These are phyloP conservation scores for Deuterostichococcus epilithicus DNA, from an alignment of 139 green algal species.

Conservation along the genomic window DNA sequence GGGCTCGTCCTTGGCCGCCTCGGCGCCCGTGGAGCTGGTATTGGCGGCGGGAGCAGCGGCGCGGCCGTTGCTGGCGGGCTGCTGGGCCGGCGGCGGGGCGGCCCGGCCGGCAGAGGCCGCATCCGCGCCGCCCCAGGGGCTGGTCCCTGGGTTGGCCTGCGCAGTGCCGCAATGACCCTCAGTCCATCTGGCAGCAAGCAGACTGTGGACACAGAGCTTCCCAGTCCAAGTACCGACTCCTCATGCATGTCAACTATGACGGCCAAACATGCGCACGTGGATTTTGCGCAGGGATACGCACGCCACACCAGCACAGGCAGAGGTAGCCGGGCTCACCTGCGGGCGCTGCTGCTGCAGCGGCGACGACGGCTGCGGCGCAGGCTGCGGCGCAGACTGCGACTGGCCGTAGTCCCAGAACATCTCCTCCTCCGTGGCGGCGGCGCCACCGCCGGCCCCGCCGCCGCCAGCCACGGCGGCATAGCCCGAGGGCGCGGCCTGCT, in stretches of 20 bases:
- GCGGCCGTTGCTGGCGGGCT: background rate
- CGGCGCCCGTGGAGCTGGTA: background rate
- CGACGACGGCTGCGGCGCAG: background rate
- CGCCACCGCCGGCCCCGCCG: background rate
- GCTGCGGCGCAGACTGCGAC: no score
- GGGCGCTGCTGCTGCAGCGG: background rate
- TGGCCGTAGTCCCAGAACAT: constrained; percentile 32
- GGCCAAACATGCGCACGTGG: background rate
- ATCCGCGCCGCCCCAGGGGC: no score
- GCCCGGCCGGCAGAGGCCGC: no score
- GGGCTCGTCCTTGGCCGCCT: background rate
- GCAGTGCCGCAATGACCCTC: no score
- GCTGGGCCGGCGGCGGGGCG: background rate
- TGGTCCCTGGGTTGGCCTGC: background rate
- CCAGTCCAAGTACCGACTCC: background rate
- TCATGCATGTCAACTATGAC: background rate
- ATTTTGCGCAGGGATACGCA: background rate
- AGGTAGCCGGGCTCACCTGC: background rate
- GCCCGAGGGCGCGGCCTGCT: constrained; percentile 10
- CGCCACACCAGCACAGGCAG: background rate
- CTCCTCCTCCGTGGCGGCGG: constrained; percentile 8
- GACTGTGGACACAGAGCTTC: no score
- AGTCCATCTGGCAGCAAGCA: no score
- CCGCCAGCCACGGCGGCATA: background rate
- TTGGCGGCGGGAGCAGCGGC: no score